Conservation (phyloP, 176 grass and related monocot species). For the Oryza glaberrima region DNA sequence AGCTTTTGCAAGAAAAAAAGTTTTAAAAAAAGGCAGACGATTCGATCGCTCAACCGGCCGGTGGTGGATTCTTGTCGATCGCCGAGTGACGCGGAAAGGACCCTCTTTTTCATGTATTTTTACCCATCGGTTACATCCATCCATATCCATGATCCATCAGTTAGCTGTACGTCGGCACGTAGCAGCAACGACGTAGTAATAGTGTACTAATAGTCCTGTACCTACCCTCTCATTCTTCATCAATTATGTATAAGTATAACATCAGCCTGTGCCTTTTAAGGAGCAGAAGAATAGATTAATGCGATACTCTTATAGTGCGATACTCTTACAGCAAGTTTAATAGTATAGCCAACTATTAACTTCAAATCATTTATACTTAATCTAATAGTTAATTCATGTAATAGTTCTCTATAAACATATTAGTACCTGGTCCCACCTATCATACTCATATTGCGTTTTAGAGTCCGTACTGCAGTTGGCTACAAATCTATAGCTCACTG, state of each 20-base stretch:
- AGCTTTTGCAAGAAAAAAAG: constrained; percentile 4
- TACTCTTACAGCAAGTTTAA: too few relatives aligned
- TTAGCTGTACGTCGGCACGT: constrained; percentile 34
- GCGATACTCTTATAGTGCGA: too few relatives aligned
- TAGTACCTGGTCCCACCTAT: too few relatives aligned
- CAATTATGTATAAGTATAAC: neutral
- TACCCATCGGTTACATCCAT: neutral
- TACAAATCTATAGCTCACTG: too few relatives aligned
- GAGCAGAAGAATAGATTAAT: too few relatives aligned
- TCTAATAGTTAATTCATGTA: too few relatives aligned
- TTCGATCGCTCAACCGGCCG: constrained; percentile 20
- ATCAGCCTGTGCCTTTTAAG: neutral
- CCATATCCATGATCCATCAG: neutral
- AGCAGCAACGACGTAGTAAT: too few relatives aligned
- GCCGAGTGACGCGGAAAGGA: constrained; percentile 11
- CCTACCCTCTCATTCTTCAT: neutral
- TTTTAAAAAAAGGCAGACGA: neutral
- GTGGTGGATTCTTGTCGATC: constrained; percentile 11
- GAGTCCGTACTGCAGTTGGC: too few relatives aligned
- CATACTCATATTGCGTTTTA: too few relatives aligned
- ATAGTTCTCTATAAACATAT: too few relatives aligned
- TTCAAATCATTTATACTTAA: too few relatives aligned
- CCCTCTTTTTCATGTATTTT: neutral
- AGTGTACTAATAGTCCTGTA: neutral
- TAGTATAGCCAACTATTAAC: too few relatives aligned